Base-by-base conservation (phyloP, 176 grass and related monocot species). In the Rhipidocladum racemiflorum region DNA sequence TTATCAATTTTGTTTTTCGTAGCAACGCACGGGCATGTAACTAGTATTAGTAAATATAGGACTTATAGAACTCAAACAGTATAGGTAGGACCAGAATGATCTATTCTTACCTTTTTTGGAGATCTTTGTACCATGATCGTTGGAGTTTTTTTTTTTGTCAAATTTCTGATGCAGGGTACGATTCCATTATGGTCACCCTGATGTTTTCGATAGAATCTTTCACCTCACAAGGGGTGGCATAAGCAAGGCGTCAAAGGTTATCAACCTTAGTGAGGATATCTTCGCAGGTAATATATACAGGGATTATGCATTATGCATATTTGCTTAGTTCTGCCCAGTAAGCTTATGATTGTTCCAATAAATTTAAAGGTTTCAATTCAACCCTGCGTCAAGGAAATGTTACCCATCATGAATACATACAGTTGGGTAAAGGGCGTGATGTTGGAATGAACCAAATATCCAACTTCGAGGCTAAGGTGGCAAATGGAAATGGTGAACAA, bases 401-500 rank as follows among this genome's bases (percentile, higher is more conserved):
- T 69, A 93, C 88, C 0, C 91, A 93, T 67, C 91, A 93, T 83
- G 91, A 93, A 65, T 93, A 90, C 74, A 93, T 93, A 81, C 91
- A 93, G 16, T 70, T 90, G 74, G 88, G 91, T 75, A 93, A 93
- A 77, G 91, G 91, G 43, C 85, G 91, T 67, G 91, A 93, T 86
- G 91, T 93, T 61, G 91, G 91, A 82, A 84, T 93, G 79, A 93
- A 93, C 56, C 91, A 93, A 85, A 93, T 93, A 72, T 88, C 91
- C 15, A 87, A 90, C 48, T 93, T 93, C 79, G 91, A 93, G 76
- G 91, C 91, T 27, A 93, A 93, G 81, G 91, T 93, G 59, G 91
- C 88, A 61, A 88, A 87, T 27, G 88, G 91, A 56, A 93, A 93
- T 81, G 91, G 91, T 64, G 91, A 93, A 82, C 88, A 93, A 78